Percentiles rank a stretch among this genome's conserved stretches.
Conservation (phyloP, 768 basidiomycete species). For the Auriscalpium orientale region DNA sequence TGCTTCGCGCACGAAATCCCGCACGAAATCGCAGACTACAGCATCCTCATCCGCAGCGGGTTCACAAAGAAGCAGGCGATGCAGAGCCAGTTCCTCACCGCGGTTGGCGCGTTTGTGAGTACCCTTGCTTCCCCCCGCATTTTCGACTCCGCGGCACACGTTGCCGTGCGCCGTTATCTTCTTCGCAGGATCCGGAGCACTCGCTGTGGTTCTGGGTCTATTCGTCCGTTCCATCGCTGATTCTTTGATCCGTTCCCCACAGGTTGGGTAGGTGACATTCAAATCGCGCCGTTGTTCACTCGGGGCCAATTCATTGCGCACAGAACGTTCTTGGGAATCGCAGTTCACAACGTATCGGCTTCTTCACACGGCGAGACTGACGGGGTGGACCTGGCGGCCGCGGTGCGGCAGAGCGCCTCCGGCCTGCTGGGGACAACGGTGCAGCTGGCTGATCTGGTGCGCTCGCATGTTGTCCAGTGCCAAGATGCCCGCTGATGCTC, state of each 20-base stretch:
- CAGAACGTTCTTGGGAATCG: slow-evolving; percentile 85
- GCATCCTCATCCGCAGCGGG: slow-evolving; percentile 84
- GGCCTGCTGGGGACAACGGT: slow-evolving; percentile 83
- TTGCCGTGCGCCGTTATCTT: slow-evolving; percentile 17
- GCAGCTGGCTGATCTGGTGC: slow-evolving; percentile 71
- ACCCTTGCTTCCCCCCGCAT: slow-evolving; percentile 6
- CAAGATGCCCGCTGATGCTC: slow-evolving; percentile 13
- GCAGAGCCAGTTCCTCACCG: slow-evolving; percentile 89
- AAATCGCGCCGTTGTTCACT: background rate
- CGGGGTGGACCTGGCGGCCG: slow-evolving; percentile 62
- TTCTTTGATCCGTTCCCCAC: slow-evolving; percentile 4
- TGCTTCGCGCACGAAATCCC: slow-evolving; percentile 95
- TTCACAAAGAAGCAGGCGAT: slow-evolving; percentile 89
- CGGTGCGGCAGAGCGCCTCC: slow-evolving; percentile 63
- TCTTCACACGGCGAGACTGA: slow-evolving; percentile 30
- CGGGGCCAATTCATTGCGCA: background rate
- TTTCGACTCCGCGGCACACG: slow-evolving; percentile 15
- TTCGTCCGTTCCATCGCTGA: background rate
- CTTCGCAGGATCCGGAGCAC: slow-evolving; percentile 1
- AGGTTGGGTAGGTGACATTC: slow-evolving; percentile 20
- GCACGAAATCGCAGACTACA: slow-evolving; percentile 95
- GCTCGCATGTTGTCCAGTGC: slow-evolving; percentile 22
- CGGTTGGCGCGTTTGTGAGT: slow-evolving; percentile 86
- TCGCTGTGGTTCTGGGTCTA: background rate
- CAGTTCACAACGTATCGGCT: slow-evolving; percentile 69